phyloP scores from a whole-genome alignment of 169 alveolate genomes.

The Nephromyces sp. region DNA sequence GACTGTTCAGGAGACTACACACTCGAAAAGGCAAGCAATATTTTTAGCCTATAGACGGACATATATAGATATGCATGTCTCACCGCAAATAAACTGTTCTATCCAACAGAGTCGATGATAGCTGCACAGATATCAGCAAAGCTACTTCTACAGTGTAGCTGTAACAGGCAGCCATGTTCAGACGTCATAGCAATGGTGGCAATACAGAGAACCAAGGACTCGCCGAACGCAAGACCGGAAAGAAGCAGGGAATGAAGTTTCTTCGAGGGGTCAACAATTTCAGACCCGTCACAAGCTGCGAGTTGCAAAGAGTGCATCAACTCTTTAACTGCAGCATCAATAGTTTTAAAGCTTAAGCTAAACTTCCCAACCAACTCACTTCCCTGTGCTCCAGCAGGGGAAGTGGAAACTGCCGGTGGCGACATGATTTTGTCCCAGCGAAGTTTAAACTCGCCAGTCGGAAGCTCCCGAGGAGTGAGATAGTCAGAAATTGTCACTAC shows the following conservation, averaged over 20 bases:
- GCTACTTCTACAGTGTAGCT: constrained; percentile 1
- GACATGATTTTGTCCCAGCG: constrained; percentile 17
- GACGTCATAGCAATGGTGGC: constrained; percentile 13
- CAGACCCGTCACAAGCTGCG: constrained; percentile 32
- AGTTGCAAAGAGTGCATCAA: constrained; percentile 1
- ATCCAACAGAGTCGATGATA: constrained; percentile 4
- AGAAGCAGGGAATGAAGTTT: constrained; percentile 21
- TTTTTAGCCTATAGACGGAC: no score
- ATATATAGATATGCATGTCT: no score
- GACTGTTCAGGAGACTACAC: no score
- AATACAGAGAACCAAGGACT: background rate
- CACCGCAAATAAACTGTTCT: background rate
- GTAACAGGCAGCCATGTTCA: constrained; percentile 17
- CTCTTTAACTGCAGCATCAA: constrained; percentile 15
- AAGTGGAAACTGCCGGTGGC: no score
- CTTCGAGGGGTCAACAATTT: background rate
- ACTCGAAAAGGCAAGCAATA: no score
- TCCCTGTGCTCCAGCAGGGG: no score
- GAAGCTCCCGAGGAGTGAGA: constrained; percentile 13
- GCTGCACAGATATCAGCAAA: constrained; percentile 3
- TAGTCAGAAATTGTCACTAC: background rate
- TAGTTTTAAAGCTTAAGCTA: constrained; percentile 2
- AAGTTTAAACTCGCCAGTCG: constrained; percentile 23
- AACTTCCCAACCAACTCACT: constrained; percentile 20
- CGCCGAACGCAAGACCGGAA: constrained; percentile 13